These are phyloP conservation scores for Aspergillus sclerotioniger DNA, from an alignment of 495 filamentous ascomycete genomes.

Conservation along the genomic window DNA sequence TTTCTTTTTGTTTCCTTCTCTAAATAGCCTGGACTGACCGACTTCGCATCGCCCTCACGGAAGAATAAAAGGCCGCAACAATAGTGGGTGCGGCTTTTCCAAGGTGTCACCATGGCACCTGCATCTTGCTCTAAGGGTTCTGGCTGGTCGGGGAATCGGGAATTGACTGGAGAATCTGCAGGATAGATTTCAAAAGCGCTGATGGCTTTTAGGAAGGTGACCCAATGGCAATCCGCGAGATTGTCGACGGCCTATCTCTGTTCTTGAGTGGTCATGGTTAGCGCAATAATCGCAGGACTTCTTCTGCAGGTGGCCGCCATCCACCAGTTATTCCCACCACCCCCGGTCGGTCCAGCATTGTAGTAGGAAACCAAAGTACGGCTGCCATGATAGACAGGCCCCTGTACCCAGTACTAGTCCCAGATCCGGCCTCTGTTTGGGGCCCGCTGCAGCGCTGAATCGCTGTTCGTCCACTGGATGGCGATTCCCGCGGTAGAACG, in stretches of 20 bases:
- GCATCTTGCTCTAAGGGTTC: slow-evolving; percentile 21
- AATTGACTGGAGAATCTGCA: slow-evolving; percentile 23
- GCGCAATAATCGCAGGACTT: slow-evolving; percentile 14
- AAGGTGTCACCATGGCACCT: slow-evolving; percentile 14
- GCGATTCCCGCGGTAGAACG: slow-evolving; percentile 19
- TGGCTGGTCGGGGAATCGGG: slow-evolving; percentile 27
- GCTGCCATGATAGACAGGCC: background rate
- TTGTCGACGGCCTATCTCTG: slow-evolving; percentile 6
- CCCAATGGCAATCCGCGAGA: slow-evolving; percentile 18
- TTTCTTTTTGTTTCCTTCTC: background rate
- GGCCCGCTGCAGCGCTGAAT: slow-evolving; percentile 10
- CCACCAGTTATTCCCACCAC: slow-evolving; percentile 6
- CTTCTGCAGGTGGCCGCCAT: slow-evolving; percentile 16
- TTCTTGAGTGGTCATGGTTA: slow-evolving; percentile 12
- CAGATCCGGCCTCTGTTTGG: slow-evolving; percentile 22
- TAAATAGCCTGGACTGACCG: slow-evolving; percentile 4
- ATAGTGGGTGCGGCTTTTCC: slow-evolving; percentile 9
- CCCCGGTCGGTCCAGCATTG: slow-evolving; percentile 16
- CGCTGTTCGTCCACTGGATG: slow-evolving; percentile 17
- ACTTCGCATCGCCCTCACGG: slow-evolving; percentile 6
- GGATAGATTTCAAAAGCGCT: slow-evolving; percentile 16
- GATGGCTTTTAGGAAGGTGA: slow-evolving; percentile 7
- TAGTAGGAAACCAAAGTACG: background rate
- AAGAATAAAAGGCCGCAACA: slow-evolving; percentile 6
- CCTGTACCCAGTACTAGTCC: slow-evolving; percentile 19